These are phyloP conservation scores for Aspergillus avenaceus DNA, from an alignment of 495 filamentous ascomycete species.

Conservation along the genomic window DNA sequence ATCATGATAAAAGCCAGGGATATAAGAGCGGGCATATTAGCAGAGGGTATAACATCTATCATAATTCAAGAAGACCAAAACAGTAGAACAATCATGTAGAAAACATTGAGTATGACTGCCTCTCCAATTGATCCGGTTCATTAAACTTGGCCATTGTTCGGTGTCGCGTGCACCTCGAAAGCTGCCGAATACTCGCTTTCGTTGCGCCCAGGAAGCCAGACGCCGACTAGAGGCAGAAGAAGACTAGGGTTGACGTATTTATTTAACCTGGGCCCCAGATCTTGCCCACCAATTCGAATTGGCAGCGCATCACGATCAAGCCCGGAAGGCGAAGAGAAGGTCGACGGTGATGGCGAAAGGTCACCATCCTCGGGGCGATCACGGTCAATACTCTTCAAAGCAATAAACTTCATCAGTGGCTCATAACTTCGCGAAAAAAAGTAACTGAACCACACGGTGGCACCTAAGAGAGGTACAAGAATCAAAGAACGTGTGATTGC, in stretches of 20 bases:
- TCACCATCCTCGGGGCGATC: slow-evolving; percentile 37
- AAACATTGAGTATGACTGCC: too few species aligned
- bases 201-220: slow-evolving; percentile 38
- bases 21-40: background rate
- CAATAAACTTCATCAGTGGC: slow-evolving; percentile 87
- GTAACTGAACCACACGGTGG: slow-evolving; percentile 81
- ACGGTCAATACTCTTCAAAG: slow-evolving; percentile 73
- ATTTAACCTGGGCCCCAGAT: slow-evolving; percentile 37
- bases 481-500: slow-evolving; percentile 68
- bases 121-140: background rate
- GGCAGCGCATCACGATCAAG: slow-evolving; percentile 44
- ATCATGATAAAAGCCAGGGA: slow-evolving; percentile 8
- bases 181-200: slow-evolving; percentile 8
- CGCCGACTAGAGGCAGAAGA: slow-evolving; percentile 39
- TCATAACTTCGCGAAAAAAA: slow-evolving; percentile 71
- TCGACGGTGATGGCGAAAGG: slow-evolving; percentile 33
- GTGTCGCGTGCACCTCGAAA: slow-evolving; percentile 19
- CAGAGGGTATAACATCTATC: background rate
- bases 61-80: background rate
- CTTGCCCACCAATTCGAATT: slow-evolving; percentile 35
- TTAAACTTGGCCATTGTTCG: slow-evolving; percentile 13
- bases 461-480: slow-evolving; percentile 69
- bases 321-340: slow-evolving; percentile 38
- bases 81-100: background rate
- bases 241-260: slow-evolving; percentile 47